A percentile compares a stretch with the other conserved stretches of the same genome.
Evolutionary conservation across 306 rosid species (phyloP).

Genomic region (Herpetospermum pedunculosum): DNA sequence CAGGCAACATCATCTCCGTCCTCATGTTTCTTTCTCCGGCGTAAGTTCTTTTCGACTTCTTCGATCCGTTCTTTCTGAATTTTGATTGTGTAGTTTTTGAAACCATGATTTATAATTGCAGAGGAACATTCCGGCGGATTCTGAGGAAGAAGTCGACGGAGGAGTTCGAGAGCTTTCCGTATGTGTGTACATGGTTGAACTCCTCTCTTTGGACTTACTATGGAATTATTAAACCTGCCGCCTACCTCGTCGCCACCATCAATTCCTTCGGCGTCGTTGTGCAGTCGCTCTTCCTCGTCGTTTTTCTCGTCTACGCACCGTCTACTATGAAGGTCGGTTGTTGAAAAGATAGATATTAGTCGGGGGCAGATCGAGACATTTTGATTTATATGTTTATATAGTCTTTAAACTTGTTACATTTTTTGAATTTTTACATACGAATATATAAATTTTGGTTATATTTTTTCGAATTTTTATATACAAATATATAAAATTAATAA

Average conservation of each 20-base stretch:
- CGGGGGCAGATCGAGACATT: too few relatives aligned
- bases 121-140: conserved; percentile 36
- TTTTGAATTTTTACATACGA: too few relatives aligned
- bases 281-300: conserved; percentile 30
- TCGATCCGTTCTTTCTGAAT: not conserved
- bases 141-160: conserved; percentile 29
- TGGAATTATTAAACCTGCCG: conserved; percentile 42
- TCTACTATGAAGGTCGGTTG: not conserved
- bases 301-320: conserved; percentile 33
- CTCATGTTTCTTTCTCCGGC: conserved; percentile 8
- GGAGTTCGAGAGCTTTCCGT: conserved; percentile 57
- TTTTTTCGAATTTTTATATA: too few relatives aligned
- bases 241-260: conserved; percentile 44
- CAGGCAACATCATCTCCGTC: conserved; percentile 7
- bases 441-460: too few relatives aligned
- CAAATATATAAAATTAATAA: too few relatives aligned
- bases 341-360: too few relatives aligned
- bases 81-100: too few relatives aligned
- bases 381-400: too few relatives aligned
- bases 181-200: conserved; percentile 48
- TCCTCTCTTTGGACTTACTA: conserved; percentile 62
- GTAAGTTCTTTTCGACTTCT: not conserved
- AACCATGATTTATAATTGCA: too few relatives aligned
- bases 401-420: too few relatives aligned
- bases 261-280: conserved; percentile 51